These are phyloP conservation scores for Bromus sterilis DNA, from an alignment of 176 grass and related monocot species.

Conservation along the genomic window DNA sequence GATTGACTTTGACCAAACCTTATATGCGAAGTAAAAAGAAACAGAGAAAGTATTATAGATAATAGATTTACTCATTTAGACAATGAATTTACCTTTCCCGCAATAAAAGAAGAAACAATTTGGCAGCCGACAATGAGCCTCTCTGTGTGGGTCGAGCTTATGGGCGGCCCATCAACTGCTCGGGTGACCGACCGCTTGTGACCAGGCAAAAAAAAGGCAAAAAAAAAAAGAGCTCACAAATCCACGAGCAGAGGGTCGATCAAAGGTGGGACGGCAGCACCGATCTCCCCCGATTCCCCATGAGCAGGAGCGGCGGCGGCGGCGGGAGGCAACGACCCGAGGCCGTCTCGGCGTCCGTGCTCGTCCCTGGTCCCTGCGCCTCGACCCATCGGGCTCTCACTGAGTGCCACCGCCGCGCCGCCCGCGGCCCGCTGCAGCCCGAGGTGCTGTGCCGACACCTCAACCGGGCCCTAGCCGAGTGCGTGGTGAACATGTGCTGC, in stretches of 20 bases:
- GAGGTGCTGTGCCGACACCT: slow-evolving; percentile 66
- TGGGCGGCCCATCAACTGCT: no score
- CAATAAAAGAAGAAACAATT: no score
- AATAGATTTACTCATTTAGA: no score
- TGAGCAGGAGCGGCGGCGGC: slow-evolving; percentile 8
- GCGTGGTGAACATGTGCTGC: slow-evolving; percentile 56
- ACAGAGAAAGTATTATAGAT: no score
- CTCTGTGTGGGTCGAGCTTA: no score
- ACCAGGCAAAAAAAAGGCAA: no score
- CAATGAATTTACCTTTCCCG: no score
- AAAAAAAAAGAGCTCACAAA: not conserved
- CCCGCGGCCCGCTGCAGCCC: slow-evolving; percentile 26
- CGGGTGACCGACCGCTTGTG: no score
- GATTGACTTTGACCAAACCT: no score
- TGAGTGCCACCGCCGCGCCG: slow-evolving; percentile 55
- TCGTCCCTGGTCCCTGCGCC: slow-evolving; percentile 27
- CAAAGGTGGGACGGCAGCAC: not conserved
- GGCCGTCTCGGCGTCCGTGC: not conserved
- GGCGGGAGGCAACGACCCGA: not conserved
- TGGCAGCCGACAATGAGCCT: no score
- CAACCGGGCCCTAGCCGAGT: slow-evolving; percentile 72
- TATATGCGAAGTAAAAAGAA: no score
- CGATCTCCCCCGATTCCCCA: slow-evolving; percentile 10
- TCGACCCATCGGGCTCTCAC: slow-evolving; percentile 36
- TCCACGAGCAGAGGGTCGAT: not conserved